Evolutionary conservation across 2,329 filamentous ascomycete genomes (phyloP), one percentile per base, ranked within the genome.

Genomic region (Cyphellophora europaea): DNA sequence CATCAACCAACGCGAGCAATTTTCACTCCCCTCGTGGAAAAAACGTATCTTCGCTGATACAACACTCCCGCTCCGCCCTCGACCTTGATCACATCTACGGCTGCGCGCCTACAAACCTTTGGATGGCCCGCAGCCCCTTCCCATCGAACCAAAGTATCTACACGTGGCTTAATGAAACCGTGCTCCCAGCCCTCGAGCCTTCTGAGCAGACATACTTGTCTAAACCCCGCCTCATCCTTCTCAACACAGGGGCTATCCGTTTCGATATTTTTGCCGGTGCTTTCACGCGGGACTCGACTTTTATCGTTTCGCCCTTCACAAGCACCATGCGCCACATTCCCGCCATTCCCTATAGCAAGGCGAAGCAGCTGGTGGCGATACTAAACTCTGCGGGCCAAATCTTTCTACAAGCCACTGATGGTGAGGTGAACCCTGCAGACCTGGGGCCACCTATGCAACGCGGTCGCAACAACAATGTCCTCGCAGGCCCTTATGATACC

Each of bases 251-350:
- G 16, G 84, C 83, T 3, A 77, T 98, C 46, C 82, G 91, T 29
- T 98, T 96, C 57, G 91, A 98, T 56, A 83, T 98, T 42, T 93
- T 95, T 68, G 77, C 89, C 56, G 91, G 91, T 0, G 67, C 79
- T 0, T 96, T 96, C 53, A 96, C 91, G 0, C 76, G 77, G 25
- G 91, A 98, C 55, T 81, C 79, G 3, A 85, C 82, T 0, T 96
- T 77, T 53, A 79, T 89, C 25, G 71, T 96, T 17, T 93, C 83
- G 6, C 91, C 91, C 0, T 98, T 98, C 55, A 77, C 75, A 2
- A 93, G 81, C 57, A 74, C 72, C 1, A 82, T 95, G 56, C 68
- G 71, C 16, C 86, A 78, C 47, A 68, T 95, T 33, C 77, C 80
- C 35, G 77, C 93, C 48, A 82, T 98, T 4, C 84, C 88, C 0